phyloP scores from a whole-genome alignment of 2,329 filamentous ascomycete genomes.

The Diplodia intermedia region DNA sequence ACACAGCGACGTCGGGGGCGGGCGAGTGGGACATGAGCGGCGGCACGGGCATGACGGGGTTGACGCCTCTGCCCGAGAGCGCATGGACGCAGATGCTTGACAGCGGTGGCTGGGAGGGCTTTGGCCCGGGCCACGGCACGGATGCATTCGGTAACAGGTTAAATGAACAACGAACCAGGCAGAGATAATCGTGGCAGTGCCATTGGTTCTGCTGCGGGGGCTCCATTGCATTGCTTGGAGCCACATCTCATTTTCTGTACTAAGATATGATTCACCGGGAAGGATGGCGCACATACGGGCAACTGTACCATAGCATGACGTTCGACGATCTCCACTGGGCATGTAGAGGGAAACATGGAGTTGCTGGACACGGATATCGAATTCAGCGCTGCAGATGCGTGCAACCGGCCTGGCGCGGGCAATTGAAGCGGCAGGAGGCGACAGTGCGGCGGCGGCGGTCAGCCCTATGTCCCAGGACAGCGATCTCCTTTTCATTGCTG shows the following conservation, averaged over 20 bases:
- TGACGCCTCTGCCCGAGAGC: slow-evolving; percentile 46
- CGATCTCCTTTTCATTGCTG: slow-evolving; percentile 29
- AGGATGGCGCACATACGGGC: background rate
- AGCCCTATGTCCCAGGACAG: slow-evolving; percentile 23
- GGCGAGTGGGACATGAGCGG: slow-evolving; percentile 41
- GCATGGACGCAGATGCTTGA: slow-evolving; percentile 46
- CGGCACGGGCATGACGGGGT: slow-evolving; percentile 35
- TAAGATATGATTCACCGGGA: background rate
- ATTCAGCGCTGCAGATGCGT: background rate
- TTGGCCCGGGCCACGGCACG: slow-evolving; percentile 28
- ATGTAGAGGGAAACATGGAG: background rate
- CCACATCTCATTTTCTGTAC: slow-evolving; percentile 24
- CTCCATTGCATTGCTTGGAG: slow-evolving; percentile 3
- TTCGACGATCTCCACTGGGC: slow-evolving; percentile 18
- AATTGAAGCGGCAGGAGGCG: slow-evolving; percentile 16
- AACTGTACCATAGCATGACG: slow-evolving; percentile 13
- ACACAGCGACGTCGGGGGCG: slow-evolving; percentile 23
- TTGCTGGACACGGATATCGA: no score
- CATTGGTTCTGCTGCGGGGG: slow-evolving; percentile 9
- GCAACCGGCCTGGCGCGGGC: background rate
- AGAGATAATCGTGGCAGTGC: slow-evolving; percentile 1
- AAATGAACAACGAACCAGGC: slow-evolving; percentile 27
- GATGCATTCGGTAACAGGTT: slow-evolving; percentile 25
- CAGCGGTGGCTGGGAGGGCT: slow-evolving; percentile 24
- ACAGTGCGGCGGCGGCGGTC: slow-evolving; percentile 11